A percentile compares a stretch with the other conserved stretches of the same genome.
Conservation (phyloP, 495 filamentous ascomycete species). For the Trichocladium uniseriatum region DNA sequence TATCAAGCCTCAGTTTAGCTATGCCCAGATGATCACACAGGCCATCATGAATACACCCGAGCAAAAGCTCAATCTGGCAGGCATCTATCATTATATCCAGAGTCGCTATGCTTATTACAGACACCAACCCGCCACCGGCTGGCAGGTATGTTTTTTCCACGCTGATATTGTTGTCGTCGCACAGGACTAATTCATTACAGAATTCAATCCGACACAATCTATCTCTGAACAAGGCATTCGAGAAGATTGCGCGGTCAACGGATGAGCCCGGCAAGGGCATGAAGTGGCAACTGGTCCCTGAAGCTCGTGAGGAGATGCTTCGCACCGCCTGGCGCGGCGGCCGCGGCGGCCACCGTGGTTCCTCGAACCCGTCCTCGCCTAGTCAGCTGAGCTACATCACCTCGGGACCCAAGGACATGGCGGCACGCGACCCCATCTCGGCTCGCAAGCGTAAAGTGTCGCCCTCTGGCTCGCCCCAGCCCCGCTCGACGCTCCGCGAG, state of each 20-base stretch:
- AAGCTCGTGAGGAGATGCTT: constrained; percentile 64
- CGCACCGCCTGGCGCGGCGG: constrained; percentile 39
- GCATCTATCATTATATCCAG: constrained; percentile 88
- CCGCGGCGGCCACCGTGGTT: constrained; percentile 49
- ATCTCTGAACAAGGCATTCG: constrained; percentile 85
- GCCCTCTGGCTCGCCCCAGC: constrained; percentile 39
- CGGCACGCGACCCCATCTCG: constrained; percentile 32
- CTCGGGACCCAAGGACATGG: constrained; percentile 39
- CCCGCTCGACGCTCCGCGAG: constrained; percentile 36
- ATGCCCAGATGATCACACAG: constrained; percentile 94
- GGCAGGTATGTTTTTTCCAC: constrained; percentile 57
- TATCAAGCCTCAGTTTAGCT: constrained; percentile 89
- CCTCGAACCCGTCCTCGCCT: constrained; percentile 49
- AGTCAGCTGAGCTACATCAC: constrained; percentile 42
- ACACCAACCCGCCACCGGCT: constrained; percentile 60
- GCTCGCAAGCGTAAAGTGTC: constrained; percentile 45
- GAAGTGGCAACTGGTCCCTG: constrained; percentile 89
- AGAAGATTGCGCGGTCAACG: constrained; percentile 80
- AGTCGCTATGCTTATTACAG: constrained; percentile 85
- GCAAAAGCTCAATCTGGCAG: constrained; percentile 75
- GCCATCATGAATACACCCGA: constrained; percentile 79
- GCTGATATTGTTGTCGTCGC: background rate
- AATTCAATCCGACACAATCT: constrained; percentile 96
- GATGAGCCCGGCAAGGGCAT: constrained; percentile 97
- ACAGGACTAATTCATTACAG: constrained; percentile 34